These are phyloP conservation scores for Epichloe elymi DNA, from an alignment of 2,329 filamentous ascomycete genomes.

Conservation along the genomic window DNA sequence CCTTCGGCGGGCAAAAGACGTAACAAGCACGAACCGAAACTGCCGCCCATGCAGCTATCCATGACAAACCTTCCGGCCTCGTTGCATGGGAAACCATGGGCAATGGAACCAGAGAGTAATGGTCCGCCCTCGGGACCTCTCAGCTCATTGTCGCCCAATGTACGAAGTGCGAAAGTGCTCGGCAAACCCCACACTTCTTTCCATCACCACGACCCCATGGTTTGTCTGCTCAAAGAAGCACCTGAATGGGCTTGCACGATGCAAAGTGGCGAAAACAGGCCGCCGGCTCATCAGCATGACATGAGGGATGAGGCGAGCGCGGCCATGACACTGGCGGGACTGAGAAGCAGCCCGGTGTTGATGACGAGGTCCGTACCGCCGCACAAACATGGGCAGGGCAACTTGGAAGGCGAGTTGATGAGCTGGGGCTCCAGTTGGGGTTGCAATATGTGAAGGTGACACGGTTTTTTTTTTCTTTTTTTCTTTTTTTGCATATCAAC, in stretches of 20 bases:
- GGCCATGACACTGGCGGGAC: conserved; percentile 11
- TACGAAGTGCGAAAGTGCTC: conserved; percentile 11
- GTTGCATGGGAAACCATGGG: conserved; percentile 12
- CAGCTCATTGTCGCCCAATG: conserved; percentile 18
- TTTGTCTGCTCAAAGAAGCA: conserved; percentile 10
- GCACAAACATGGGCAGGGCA: neutral
- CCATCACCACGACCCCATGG: conserved; percentile 12
- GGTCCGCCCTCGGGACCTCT: conserved; percentile 16
- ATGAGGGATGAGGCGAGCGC: conserved; percentile 6
- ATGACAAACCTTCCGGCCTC: conserved; percentile 7
- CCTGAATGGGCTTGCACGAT: conserved; percentile 7
- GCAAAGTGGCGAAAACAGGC: neutral
- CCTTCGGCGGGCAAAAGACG: conserved; percentile 8
- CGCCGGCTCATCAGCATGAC: conserved; percentile 1
- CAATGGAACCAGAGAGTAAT: conserved; percentile 17
- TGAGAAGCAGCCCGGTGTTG: conserved; percentile 10
- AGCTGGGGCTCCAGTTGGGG: conserved; percentile 11
- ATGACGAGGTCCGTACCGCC: conserved; percentile 2
- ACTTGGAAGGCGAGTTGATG: conserved; percentile 8
- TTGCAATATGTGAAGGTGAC: conserved; percentile 4
- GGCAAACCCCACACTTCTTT: conserved; percentile 13
- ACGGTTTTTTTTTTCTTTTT: accelerated
- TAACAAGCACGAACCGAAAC: conserved; percentile 10
- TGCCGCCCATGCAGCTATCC: conserved; percentile 19
- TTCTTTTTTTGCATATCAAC: too few species aligned